Percentiles rank a stretch among this genome's conserved stretches.
Conservation (phyloP, 345 rosid genomes). For the Camelina hispida region DNA sequence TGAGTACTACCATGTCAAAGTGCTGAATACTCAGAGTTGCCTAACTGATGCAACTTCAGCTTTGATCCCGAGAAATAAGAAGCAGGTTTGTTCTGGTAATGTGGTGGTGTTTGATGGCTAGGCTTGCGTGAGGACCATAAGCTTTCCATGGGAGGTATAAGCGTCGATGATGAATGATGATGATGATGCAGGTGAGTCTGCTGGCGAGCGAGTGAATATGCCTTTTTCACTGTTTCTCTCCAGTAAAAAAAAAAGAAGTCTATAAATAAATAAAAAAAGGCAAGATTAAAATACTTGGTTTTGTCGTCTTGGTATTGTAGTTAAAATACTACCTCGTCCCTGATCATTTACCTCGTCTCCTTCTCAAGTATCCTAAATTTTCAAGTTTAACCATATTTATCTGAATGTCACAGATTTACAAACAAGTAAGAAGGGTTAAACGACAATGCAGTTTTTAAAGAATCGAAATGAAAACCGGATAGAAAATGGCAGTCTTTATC, state of each 20-base stretch:
- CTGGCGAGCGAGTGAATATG: conserved; percentile 39
- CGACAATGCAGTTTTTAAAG: not conserved
- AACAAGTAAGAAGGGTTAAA: not conserved
- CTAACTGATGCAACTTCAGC: conserved; percentile 34
- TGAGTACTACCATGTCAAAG: conserved; percentile 64
- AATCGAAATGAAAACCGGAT: not conserved
- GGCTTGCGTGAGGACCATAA: conserved; percentile 58
- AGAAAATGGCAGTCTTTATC: not conserved
- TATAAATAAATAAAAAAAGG: conserved; percentile 32
- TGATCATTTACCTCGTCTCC: conserved; percentile 1
- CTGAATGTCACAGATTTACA: not conserved
- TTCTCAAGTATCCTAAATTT: not conserved
- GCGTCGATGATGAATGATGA: conserved; percentile 59
- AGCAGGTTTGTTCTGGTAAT: conserved; percentile 46
- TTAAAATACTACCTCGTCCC: conserved; percentile 14
- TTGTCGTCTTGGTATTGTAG: conserved; percentile 44
- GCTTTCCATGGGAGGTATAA: conserved; percentile 65
- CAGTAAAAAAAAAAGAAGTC: conserved; percentile 17
- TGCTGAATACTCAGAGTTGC: conserved; percentile 42
- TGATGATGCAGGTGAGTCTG: conserved; percentile 32
- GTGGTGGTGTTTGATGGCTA: conserved; percentile 72
- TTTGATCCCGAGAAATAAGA: conserved; percentile 43
- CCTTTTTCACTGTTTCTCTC: conserved; percentile 33
- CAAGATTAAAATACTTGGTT: conserved; percentile 34
- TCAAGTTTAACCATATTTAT: not conserved